These are phyloP conservation scores for Stephanodiscus triporus DNA, from an alignment of 108 stramenopile genomes.

Conservation along the genomic window DNA sequence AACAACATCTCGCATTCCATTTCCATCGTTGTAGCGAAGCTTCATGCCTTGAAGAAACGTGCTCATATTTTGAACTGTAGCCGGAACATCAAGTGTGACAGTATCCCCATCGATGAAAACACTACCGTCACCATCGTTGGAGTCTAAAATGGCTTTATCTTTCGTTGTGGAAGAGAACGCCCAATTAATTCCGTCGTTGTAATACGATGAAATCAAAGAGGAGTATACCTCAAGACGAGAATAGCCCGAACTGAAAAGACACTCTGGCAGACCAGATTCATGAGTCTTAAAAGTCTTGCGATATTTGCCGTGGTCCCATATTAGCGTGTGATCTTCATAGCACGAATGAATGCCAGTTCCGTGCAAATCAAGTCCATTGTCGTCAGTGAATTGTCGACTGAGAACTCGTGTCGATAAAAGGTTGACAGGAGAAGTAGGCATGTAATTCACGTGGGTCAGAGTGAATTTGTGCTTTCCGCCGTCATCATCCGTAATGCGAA, in stretches of 20 bases:
- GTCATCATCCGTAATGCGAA: background rate
- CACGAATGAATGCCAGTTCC: background rate
- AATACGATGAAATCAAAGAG: background rate
- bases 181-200: conserved; percentile 10
- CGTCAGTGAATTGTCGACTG: background rate
- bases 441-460: background rate
- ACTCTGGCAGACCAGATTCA: background rate
- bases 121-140: background rate
- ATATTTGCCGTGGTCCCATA: background rate
- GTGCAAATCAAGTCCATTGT: background rate
- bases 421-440: background rate
- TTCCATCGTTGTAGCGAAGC: conserved; percentile 8
- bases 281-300: background rate
- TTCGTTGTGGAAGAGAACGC: conserved; percentile 1
- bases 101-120: background rate
- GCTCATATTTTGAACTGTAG: background rate
- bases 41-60: conserved; percentile 5
- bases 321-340: conserved; percentile 5
- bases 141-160: background rate
- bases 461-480: background rate
- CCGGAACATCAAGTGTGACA: background rate
- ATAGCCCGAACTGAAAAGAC: conserved; percentile 11
- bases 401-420: background rate
- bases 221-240: background rate
- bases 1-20: conserved; percentile 1